Percentiles rank a stretch among this genome's conserved stretches.
Conservation (phyloP, 495 filamentous ascomycete genomes). For the Chaetomidium leptoderma region DNA sequence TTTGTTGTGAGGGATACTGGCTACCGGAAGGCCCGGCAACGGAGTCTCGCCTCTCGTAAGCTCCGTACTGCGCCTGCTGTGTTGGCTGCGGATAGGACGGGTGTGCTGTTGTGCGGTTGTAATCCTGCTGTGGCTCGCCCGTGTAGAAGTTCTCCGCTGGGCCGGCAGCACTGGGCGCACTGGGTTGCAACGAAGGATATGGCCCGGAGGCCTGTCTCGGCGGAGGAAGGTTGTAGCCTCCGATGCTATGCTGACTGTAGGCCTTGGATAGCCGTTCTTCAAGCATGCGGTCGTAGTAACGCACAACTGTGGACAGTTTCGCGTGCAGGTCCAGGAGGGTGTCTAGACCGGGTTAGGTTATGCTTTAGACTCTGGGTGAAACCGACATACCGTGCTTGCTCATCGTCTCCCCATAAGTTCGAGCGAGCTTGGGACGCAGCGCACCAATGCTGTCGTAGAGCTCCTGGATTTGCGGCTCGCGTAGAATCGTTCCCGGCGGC, state of each 20-base stretch:
- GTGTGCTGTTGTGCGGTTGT: conserved; percentile 39
- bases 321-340: conserved; percentile 90
- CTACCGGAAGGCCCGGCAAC: conserved; percentile 26
- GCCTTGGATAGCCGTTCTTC: conserved; percentile 91
- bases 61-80: conserved; percentile 35
- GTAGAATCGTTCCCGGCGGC: conserved; percentile 86
- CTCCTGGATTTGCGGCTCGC: conserved; percentile 97
- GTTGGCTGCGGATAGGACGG: conserved; percentile 37
- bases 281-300: conserved; percentile 98
- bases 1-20: conserved; percentile 48
- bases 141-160: conserved; percentile 80
- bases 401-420: conserved; percentile 98
- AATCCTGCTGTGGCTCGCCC: conserved; percentile 56
- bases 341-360: conserved; percentile 47
- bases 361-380: conserved; percentile 22
- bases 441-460: conserved; percentile 94
- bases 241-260: conserved; percentile 73
- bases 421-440: conserved; percentile 85
- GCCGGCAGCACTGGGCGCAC: conserved; percentile 43
- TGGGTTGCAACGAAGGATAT: conserved; percentile 62
- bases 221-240: conserved; percentile 48
- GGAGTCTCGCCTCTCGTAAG: conserved; percentile 41
- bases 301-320: conserved; percentile 91
- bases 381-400: conserved; percentile 83
- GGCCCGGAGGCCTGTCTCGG: conserved; percentile 56